These are phyloP conservation scores for Penicillium sp. DNA, from an alignment of 2,329 filamentous ascomycete genomes.

Conservation along the genomic window DNA sequence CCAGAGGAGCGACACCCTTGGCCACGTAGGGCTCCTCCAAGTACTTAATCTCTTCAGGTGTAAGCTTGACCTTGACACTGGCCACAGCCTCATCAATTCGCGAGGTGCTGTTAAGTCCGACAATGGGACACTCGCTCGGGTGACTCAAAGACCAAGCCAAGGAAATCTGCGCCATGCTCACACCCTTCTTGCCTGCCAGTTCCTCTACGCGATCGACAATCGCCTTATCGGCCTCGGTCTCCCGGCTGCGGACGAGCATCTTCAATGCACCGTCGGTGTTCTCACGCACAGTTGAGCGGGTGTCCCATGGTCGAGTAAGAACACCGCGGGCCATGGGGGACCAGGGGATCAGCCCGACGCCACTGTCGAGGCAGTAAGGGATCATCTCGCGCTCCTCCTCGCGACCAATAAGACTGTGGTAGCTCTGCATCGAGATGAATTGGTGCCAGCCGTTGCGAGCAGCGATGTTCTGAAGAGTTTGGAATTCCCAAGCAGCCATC, in stretches of 20 bases:
- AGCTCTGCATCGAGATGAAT: constrained; percentile 58
- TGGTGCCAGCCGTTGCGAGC: constrained; percentile 53
- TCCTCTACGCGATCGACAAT: constrained; percentile 63
- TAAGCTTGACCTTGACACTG: constrained; percentile 53
- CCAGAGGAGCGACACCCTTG: constrained; percentile 4
- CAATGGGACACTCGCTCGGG: constrained; percentile 61
- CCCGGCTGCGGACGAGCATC: constrained; percentile 45
- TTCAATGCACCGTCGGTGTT: constrained; percentile 49
- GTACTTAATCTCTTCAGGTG: constrained; percentile 11
- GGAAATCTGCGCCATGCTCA: constrained; percentile 67
- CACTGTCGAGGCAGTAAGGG: constrained; percentile 44
- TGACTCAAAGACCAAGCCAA: constrained; percentile 65
- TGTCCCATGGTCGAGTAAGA: constrained; percentile 51
- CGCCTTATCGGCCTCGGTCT: constrained; percentile 54
- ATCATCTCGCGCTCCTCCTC: constrained; percentile 56
- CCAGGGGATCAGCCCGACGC: constrained; percentile 45
- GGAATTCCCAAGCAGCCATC: constrained; percentile 59
- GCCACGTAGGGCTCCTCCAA: constrained; percentile 14
- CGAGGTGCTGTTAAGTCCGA: constrained; percentile 63
- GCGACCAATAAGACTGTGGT: constrained; percentile 52
- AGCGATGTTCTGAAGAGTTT: constrained; percentile 54
- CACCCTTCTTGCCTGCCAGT: constrained; percentile 60
- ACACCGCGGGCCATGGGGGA: constrained; percentile 50
- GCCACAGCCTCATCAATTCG: constrained; percentile 66
- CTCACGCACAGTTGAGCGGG: constrained; percentile 49